These are phyloP conservation scores for Favolaschia claudopus DNA, from an alignment of 768 basidiomycete species.

Conservation along the genomic window DNA sequence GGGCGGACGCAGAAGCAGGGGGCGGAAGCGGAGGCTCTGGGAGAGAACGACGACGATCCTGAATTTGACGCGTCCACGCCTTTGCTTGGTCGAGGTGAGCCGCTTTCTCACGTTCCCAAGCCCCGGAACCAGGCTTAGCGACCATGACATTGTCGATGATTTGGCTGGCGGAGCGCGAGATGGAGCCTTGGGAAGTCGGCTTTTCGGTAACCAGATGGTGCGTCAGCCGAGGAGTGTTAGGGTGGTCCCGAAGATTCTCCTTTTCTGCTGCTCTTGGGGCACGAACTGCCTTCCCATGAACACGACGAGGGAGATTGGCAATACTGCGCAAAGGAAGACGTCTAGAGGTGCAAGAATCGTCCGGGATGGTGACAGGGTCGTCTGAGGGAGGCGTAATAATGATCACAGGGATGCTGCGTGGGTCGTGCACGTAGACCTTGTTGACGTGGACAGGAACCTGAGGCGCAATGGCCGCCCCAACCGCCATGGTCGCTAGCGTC, in stretches of 20 bases:
- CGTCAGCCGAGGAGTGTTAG: too few species aligned
- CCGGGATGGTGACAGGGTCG: too few species aligned
- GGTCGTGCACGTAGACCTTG: neutral
- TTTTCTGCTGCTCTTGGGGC: too few species aligned
- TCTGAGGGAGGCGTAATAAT: neutral
- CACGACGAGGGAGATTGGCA: too few species aligned
- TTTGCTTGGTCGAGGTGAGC: neutral
- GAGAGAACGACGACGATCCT: neutral
- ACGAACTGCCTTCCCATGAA: too few species aligned
- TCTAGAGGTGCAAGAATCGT: too few species aligned
- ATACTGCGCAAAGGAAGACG: too few species aligned
- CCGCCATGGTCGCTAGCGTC: neutral
- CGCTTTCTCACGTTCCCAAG: slow-evolving; percentile 1
- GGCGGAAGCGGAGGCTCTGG: neutral
- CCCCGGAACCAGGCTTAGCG: neutral
- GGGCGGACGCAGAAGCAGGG: neutral
- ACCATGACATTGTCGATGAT: neutral
- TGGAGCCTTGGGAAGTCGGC: too few species aligned
- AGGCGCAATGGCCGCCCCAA: neutral
- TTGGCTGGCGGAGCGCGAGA: neutral
- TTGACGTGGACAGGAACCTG: neutral
- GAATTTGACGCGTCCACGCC: neutral
- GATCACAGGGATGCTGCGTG: neutral
- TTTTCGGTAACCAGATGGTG: too few species aligned
- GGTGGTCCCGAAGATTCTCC: too few species aligned